Conservation (phyloP, 1,284 basidiomycete genomes). For the Cystobasidiaceae sp. region DNA sequence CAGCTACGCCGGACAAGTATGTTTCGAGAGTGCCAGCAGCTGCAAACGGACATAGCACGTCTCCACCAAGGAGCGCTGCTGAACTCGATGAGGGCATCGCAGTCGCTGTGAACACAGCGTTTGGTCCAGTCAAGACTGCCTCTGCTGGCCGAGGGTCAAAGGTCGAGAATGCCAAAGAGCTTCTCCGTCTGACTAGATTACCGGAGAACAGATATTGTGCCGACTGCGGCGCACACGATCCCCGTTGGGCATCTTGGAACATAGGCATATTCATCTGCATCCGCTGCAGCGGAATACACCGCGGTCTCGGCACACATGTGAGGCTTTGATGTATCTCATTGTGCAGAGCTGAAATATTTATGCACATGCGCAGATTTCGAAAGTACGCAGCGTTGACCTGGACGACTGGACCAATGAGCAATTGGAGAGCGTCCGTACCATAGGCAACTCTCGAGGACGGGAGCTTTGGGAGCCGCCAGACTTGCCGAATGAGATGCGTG, state of each 20-base stretch:
- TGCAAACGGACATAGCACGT: background rate
- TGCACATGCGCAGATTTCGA: background rate
- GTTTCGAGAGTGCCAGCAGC: background rate
- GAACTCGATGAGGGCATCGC: constrained; percentile 44
- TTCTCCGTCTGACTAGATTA: constrained; percentile 45
- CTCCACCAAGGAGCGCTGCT: constrained; percentile 9
- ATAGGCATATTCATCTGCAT: constrained; percentile 54
- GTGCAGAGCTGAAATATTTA: constrained; percentile 37
- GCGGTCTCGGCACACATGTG: constrained; percentile 53
- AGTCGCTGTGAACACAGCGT: constrained; percentile 39
- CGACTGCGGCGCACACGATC: constrained; percentile 49
- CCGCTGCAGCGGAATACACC: constrained; percentile 52
- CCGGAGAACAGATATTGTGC: constrained; percentile 49
- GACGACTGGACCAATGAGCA: constrained; percentile 49
- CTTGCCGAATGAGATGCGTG: constrained; percentile 38
- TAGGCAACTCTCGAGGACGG: constrained; percentile 50
- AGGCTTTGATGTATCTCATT: constrained; percentile 53
- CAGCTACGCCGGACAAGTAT: background rate
- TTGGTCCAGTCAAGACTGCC: constrained; percentile 31
- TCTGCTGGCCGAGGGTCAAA: constrained; percentile 25
- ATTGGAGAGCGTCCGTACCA: constrained; percentile 45
- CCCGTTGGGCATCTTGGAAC: constrained; percentile 48
- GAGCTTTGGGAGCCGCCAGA: constrained; percentile 47
- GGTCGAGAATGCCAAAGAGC: constrained; percentile 42
- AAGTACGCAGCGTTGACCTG: background rate